These are phyloP conservation scores for Echites panduratus DNA, from an alignment of 257 asterid species.

Conservation along the genomic window DNA sequence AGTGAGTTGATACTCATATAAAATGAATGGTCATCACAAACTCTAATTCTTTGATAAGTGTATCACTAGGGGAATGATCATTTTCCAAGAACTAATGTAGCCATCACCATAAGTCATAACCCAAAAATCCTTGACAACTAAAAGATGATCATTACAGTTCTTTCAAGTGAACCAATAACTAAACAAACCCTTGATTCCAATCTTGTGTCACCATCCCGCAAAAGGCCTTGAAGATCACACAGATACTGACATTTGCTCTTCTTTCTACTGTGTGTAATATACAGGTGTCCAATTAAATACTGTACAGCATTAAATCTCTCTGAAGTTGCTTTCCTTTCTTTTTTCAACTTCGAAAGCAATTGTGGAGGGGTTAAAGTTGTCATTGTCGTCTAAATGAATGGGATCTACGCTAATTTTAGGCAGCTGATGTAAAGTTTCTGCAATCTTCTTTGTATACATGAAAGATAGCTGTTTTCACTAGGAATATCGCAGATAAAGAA, in stretches of 20 bases:
- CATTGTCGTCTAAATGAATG: slow-evolving; percentile 27
- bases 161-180: background rate
- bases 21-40: too few species aligned
- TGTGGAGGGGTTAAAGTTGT: slow-evolving; percentile 21
- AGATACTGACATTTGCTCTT: slow-evolving; percentile 1
- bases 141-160: background rate
- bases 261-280: background rate
- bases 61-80: background rate
- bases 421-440: slow-evolving; percentile 30
- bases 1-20: too few species aligned
- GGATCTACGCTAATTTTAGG: slow-evolving; percentile 41
- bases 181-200: background rate
- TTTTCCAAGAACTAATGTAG: background rate
- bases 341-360: slow-evolving; percentile 11
- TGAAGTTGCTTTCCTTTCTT: slow-evolving; percentile 17
- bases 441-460: slow-evolving; percentile 14
- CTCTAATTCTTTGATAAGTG: too few species aligned
- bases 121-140: background rate
- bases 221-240: slow-evolving; percentile 1
- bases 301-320: background rate
- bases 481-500: background rate
- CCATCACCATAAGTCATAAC: background rate
- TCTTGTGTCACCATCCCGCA: slow-evolving; percentile 3
- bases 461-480: slow-evolving; percentile 31
- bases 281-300: slow-evolving; percentile 1